phyloP scores from a whole-genome alignment of 1,139 yeast species.

The Yamadazyma membranifaciens region DNA sequence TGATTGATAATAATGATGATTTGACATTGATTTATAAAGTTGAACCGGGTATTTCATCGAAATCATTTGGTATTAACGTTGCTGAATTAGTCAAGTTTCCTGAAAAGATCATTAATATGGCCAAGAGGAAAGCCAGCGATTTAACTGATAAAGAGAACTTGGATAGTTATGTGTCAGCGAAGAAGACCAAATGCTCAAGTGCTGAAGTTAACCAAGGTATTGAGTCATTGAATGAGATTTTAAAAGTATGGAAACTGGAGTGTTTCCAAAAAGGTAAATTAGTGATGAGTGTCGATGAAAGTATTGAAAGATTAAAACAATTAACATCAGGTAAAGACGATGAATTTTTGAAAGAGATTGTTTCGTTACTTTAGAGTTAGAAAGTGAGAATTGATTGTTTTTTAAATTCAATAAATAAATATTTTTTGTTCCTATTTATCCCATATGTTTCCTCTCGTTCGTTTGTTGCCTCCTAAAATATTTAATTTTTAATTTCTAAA shows the following conservation, averaged over 20 bases:
- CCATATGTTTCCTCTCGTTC: too few species aligned
- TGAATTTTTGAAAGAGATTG: conserved; percentile 42
- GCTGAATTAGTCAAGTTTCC: conserved; percentile 96
- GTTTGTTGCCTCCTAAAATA: too few species aligned
- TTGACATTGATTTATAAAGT: conserved; percentile 88
- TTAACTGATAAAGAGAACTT: conserved; percentile 65
- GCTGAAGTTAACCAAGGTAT: conserved; percentile 60
- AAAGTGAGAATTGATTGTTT: conserved; percentile 2
- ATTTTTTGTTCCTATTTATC: too few species aligned
- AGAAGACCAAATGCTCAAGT: conserved; percentile 51
- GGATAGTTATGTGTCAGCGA: conserved; percentile 38
- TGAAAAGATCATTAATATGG: conserved; percentile 83
- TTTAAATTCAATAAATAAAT: not conserved
- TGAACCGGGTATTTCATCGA: conserved; percentile 89
- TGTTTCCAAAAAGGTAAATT: conserved; percentile 44
- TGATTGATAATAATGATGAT: conserved; percentile 66
- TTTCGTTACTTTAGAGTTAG: conserved; percentile 25
- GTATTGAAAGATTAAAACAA: conserved; percentile 36
- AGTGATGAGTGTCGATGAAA: conserved; percentile 28
- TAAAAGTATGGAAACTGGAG: conserved; percentile 58
- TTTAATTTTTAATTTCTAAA: too few species aligned
- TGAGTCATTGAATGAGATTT: conserved; percentile 49
- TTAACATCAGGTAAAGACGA: conserved; percentile 33
- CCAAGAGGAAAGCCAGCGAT: conserved; percentile 89
- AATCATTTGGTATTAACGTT: conserved; percentile 95